Evolutionary conservation across 176 grass and related monocot genomes (phyloP).

Genomic region (Stipa capillata): DNA sequence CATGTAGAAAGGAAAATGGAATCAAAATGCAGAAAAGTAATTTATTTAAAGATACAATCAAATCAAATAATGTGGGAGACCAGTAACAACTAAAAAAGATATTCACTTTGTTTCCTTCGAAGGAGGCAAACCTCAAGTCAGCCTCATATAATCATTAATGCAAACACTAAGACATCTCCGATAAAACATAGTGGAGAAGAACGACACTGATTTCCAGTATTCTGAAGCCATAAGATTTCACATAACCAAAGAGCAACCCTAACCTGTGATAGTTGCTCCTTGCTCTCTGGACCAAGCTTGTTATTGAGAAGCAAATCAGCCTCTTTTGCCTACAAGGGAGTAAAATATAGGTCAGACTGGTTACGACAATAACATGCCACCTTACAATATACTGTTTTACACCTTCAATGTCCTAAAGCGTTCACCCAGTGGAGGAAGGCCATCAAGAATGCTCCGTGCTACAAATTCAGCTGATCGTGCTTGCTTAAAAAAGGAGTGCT

Average conservation of each 20-base stretch:
- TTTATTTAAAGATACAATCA: constrained; percentile 10
- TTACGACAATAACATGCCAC: constrained; percentile 10
- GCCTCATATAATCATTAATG: constrained; percentile 1
- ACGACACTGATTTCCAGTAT: background rate
- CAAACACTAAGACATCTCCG: background rate
- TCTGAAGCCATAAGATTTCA: background rate
- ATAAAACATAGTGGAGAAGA: background rate
- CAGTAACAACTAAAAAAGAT: background rate
- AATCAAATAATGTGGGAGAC: background rate
- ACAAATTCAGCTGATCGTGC: constrained; percentile 61
- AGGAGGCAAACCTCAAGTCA: background rate
- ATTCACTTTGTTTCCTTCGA: background rate
- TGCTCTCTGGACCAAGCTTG: constrained; percentile 54
- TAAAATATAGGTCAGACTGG: constrained; percentile 25
- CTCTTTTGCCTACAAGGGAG: constrained; percentile 66
- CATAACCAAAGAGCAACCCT: constrained; percentile 27
- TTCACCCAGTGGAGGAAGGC: constrained; percentile 74
- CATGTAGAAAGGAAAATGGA: background rate
- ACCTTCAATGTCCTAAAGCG: constrained; percentile 81
- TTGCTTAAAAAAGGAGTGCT: constrained; percentile 95
- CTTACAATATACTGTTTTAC: background rate
- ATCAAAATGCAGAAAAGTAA: background rate
- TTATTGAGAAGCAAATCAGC: constrained; percentile 67
- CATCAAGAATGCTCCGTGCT: constrained; percentile 59
- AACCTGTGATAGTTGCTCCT: constrained; percentile 93